Evolutionary conservation across 495 filamentous ascomycete genomes (phyloP).

Genomic region (Lepidopterella palustris): DNA sequence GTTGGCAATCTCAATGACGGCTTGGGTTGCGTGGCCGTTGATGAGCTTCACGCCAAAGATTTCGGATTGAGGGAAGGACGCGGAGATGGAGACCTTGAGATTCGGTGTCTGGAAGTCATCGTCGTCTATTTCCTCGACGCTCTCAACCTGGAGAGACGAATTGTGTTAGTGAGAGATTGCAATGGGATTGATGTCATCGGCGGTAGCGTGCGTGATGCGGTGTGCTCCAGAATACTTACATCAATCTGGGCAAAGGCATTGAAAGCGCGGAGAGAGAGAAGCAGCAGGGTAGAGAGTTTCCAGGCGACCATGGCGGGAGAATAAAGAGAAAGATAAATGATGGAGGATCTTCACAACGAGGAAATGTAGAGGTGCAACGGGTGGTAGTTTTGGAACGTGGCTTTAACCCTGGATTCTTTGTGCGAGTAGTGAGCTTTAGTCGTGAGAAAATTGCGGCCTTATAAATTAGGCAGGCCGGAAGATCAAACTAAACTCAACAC

Average conservation of each 20-base stretch:
- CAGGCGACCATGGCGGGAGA: constrained; percentile 57
- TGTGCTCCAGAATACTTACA: constrained; percentile 48
- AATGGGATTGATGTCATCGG: constrained; percentile 18
- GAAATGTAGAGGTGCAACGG: background rate
- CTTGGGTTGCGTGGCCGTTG: constrained; percentile 82
- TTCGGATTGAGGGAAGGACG: constrained; percentile 79
- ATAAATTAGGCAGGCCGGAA: no score
- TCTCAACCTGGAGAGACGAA: constrained; percentile 36
- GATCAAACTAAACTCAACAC: no score
- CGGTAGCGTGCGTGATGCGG: background rate
- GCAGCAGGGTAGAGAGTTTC: constrained; percentile 61
- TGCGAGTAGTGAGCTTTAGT: no score
- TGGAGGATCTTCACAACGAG: background rate
- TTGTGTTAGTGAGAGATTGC: constrained; percentile 31
- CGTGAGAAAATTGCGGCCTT: no score
- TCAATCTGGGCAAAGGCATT: constrained; percentile 54
- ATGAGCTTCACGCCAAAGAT: constrained; percentile 94
- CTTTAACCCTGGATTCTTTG: constrained; percentile 1
- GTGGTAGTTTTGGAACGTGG: constrained; percentile 1
- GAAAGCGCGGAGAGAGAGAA: constrained; percentile 63
- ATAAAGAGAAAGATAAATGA: background rate
- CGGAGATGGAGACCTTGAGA: constrained; percentile 66
- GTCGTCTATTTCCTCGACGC: constrained; percentile 37
- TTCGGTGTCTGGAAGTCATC: constrained; percentile 39
- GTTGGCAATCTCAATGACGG: constrained; percentile 76